A percentile compares a stretch with the other conserved stretches of the same genome.
Evolutionary conservation across 768 basidiomycete genomes (phyloP).

Genomic region (Saitozyma podzolica): DNA sequence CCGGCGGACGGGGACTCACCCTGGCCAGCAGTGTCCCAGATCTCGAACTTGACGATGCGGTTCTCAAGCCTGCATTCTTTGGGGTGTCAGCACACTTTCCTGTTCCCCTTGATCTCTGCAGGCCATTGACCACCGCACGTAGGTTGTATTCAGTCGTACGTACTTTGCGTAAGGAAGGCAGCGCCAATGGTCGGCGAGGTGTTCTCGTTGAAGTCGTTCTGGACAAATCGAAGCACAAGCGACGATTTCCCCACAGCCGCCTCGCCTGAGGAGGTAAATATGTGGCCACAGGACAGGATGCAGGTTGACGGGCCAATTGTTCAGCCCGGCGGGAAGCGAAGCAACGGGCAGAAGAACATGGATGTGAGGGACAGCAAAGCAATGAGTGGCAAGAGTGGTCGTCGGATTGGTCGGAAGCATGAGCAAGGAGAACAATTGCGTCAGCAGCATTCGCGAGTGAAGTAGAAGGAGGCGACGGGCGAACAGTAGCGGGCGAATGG

Average conservation of each 20-base stretch:
- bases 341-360: not conserved
- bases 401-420: too few species aligned
- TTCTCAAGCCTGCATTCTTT: constrained; percentile 66
- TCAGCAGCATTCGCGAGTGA: too few species aligned
- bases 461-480: too few species aligned
- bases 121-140: not conserved
- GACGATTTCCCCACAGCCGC: constrained; percentile 99
- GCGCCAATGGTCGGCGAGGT: constrained; percentile 99
- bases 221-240: constrained; percentile 95
- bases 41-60: constrained; percentile 66
- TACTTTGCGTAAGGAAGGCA: constrained; percentile 62
- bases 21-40: constrained; percentile 63
- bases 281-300: not conserved
- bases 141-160: constrained; percentile 8
- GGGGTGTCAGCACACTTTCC: not conserved
- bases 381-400: too few species aligned
- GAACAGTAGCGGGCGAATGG: too few species aligned
- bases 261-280: constrained; percentile 65
- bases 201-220: constrained; percentile 97
- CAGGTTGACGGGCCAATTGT: not conserved
- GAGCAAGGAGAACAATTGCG: too few species aligned
- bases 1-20: constrained; percentile 23
- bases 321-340: too few species aligned
- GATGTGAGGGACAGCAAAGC: not conserved
- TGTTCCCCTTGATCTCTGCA: too few species aligned